Conservation (phyloP, 2,329 filamentous ascomycete genomes). For the Ascochyta rabiei region DNA sequence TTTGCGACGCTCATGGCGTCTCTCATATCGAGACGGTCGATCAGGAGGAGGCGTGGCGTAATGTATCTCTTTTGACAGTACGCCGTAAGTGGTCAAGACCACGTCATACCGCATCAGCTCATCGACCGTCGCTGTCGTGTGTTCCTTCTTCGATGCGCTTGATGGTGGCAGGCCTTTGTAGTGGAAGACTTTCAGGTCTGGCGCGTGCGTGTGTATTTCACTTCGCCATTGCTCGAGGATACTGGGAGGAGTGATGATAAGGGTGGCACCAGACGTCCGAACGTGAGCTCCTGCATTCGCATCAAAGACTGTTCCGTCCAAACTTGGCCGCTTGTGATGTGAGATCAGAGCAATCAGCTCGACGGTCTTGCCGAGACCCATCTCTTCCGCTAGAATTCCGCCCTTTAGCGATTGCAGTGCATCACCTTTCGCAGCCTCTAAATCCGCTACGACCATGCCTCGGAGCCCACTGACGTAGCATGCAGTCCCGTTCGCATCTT, state of each 20-base stretch:
- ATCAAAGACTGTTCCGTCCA: constrained; percentile 41
- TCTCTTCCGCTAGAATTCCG: constrained; percentile 78
- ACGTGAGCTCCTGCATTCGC: constrained; percentile 53
- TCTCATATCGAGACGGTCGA: constrained; percentile 68
- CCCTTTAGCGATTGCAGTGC: constrained; percentile 53
- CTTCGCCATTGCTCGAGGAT: constrained; percentile 69
- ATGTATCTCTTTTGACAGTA: constrained; percentile 81
- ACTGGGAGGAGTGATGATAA: constrained; percentile 67
- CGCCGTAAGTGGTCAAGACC: constrained; percentile 68
- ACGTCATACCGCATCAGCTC: constrained; percentile 61
- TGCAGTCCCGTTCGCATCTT: constrained; percentile 55
- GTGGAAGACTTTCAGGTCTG: constrained; percentile 60
- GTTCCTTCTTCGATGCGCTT: constrained; percentile 36
- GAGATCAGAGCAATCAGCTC: constrained; percentile 75
- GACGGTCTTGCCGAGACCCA: constrained; percentile 82
- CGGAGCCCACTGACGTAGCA: constrained; percentile 69
- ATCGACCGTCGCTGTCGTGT: constrained; percentile 51
- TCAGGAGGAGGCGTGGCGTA: constrained; percentile 73
- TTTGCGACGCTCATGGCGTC: constrained; percentile 68
- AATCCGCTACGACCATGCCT: constrained; percentile 62
- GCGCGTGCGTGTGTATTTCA: constrained; percentile 64
- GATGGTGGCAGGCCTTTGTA: constrained; percentile 59
- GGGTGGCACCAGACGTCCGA: constrained; percentile 60
- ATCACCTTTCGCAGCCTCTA: constrained; percentile 50
- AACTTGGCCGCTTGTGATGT: constrained; percentile 58